A percentile compares a stretch with the other conserved stretches of the same genome.
Evolutionary conservation across 306 rosid genomes (phyloP).

Genomic region (Hippophae rhamnoides): DNA sequence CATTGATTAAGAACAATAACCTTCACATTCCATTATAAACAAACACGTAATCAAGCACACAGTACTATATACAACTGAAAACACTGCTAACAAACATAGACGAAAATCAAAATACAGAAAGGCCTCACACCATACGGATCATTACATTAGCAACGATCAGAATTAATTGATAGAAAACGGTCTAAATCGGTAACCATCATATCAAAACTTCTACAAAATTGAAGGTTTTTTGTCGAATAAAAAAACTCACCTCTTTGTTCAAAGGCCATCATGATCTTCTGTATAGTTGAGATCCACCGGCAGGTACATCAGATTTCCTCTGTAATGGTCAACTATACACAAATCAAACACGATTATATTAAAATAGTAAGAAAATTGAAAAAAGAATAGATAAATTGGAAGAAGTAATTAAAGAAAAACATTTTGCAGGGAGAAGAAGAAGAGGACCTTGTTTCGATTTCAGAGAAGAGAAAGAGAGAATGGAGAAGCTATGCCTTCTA

Average conservation of each 20-base stretch:
- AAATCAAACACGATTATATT: not conserved
- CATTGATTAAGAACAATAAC: too few relatives aligned
- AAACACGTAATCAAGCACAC: too few relatives aligned
- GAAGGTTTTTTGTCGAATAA: not conserved
- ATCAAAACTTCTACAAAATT: constrained; percentile 4
- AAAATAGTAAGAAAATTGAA: not conserved
- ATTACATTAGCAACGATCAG: too few relatives aligned
- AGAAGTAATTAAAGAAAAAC: not conserved
- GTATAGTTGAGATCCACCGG: constrained; percentile 67
- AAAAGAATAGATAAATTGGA: constrained; percentile 1
- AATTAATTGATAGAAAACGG: not conserved
- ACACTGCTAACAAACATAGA: too few relatives aligned
- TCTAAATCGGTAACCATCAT: constrained; percentile 13
- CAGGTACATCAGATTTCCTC: constrained; percentile 75
- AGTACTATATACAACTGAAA: too few relatives aligned
- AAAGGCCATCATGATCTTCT: constrained; percentile 82
- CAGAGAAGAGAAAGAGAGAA: constrained; percentile 10
- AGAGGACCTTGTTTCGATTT: constrained; percentile 26
- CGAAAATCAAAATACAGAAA: too few relatives aligned
- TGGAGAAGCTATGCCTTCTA: not conserved
- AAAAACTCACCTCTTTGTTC: constrained; percentile 51
- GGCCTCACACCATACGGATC: too few relatives aligned
- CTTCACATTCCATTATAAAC: too few relatives aligned
- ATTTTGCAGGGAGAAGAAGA: not conserved
- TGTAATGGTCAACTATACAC: constrained; percentile 30